Evolutionary conservation across 2,329 filamentous ascomycete species (phyloP).

Genomic region (Botrytis porri): DNA sequence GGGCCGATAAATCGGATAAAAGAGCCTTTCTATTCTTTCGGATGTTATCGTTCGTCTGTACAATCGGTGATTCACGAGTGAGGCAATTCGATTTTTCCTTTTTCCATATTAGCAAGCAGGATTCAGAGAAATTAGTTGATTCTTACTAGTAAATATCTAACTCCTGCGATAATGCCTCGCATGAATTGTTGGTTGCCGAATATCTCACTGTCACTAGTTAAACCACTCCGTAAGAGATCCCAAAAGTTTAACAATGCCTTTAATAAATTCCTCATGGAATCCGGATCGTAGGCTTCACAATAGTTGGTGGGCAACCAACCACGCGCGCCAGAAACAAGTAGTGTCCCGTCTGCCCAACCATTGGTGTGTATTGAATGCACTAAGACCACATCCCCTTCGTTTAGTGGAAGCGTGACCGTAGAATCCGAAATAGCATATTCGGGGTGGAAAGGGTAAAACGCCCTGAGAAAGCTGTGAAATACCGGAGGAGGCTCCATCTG

Average conservation of each 20-base stretch:
- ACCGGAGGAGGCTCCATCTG: conserved; percentile 51
- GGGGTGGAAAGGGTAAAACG: conserved; percentile 89
- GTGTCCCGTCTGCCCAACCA: conserved; percentile 95
- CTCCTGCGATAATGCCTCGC: conserved; percentile 88
- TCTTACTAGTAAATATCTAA: conserved; percentile 82
- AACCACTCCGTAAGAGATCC: conserved; percentile 80
- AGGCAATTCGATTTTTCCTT: conserved; percentile 87
- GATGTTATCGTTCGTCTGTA: conserved; percentile 72
- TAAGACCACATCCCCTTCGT: conserved; percentile 86
- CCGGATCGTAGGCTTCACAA: conserved; percentile 89
- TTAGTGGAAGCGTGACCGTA: conserved; percentile 83
- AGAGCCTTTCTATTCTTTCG: conserved; percentile 81
- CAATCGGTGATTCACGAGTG: conserved; percentile 72
- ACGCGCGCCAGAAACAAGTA: conserved; percentile 78
- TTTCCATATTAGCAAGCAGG: conserved; percentile 20
- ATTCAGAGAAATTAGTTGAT: neutral
- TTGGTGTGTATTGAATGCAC: conserved; percentile 97
- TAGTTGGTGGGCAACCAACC: conserved; percentile 99
- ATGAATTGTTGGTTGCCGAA: conserved; percentile 93
- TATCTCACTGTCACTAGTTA: conserved; percentile 70
- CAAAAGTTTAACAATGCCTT: conserved; percentile 88
- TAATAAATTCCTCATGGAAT: conserved; percentile 79
- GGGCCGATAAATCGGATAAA: conserved; percentile 80
- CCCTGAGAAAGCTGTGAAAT: conserved; percentile 92
- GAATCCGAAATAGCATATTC: conserved; percentile 73